phyloP scores from a whole-genome alignment of 768 basidiomycete genomes.

The Termitomyces sp. region DNA sequence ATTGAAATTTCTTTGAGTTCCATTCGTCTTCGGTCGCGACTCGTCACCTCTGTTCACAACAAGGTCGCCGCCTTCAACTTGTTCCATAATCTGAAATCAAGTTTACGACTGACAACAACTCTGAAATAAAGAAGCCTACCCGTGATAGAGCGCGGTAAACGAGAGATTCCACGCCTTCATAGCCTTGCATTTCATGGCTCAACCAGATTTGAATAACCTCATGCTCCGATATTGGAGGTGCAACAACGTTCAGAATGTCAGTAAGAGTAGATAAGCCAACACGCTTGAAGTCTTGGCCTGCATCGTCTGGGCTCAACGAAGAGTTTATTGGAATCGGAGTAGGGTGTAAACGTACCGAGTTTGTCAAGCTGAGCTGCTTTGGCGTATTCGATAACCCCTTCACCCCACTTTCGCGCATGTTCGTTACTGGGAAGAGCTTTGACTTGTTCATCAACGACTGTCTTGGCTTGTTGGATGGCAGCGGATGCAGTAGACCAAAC shows the following conservation, averaged over 20 bases:
- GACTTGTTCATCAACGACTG: slow-evolving; percentile 91
- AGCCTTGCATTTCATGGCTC: slow-evolving; percentile 95
- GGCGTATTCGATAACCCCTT: slow-evolving; percentile 82
- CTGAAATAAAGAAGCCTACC: slow-evolving; percentile 39
- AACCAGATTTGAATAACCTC: slow-evolving; percentile 97
- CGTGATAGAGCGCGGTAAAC: slow-evolving; percentile 84
- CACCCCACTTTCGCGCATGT: slow-evolving; percentile 85
- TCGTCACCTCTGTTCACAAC: slow-evolving; percentile 83
- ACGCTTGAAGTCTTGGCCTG: slow-evolving; percentile 74
- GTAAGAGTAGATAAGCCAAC: slow-evolving; percentile 86
- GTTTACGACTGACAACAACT: not conserved
- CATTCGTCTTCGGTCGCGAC: slow-evolving; percentile 63
- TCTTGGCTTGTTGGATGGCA: slow-evolving; percentile 83
- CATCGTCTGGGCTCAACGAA: slow-evolving; percentile 3
- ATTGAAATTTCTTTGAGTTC: slow-evolving; percentile 65
- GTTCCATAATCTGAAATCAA: slow-evolving; percentile 75
- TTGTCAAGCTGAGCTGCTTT: slow-evolving; percentile 90
- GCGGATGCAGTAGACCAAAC: slow-evolving; percentile 89
- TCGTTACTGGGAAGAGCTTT: slow-evolving; percentile 84
- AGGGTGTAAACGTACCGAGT: slow-evolving; percentile 52
- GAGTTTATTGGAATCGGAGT: not conserved
- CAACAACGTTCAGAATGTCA: slow-evolving; percentile 93
- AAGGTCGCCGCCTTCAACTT: slow-evolving; percentile 90
- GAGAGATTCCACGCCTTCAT: slow-evolving; percentile 92
- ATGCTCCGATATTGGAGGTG: slow-evolving; percentile 97